phyloP scores from a whole-genome alignment of 192 early-diverging fungal species.

The Dissophora ornata region DNA sequence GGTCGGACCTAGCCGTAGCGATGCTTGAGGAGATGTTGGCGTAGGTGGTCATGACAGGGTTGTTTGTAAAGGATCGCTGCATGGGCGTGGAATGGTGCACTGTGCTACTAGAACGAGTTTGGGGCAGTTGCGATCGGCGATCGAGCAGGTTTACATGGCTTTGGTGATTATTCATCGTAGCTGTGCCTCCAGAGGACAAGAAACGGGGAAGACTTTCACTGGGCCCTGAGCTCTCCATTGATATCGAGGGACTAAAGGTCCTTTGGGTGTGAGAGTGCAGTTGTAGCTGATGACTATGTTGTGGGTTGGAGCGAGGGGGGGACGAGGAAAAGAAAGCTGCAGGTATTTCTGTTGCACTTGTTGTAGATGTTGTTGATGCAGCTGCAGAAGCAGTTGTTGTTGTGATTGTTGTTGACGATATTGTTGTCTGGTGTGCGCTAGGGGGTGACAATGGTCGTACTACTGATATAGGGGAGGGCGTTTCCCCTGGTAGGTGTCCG shows the following conservation, averaged over 20 bases:
- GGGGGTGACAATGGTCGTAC: neutral
- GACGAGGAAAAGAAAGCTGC: neutral
- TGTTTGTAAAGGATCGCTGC: slow-evolving; percentile 39
- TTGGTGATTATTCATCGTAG: neutral
- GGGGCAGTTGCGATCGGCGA: neutral
- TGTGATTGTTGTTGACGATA: slow-evolving; percentile 2
- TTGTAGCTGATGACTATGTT: neutral
- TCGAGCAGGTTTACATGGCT: neutral
- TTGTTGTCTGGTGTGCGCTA: slow-evolving; percentile 1
- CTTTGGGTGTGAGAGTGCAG: neutral
- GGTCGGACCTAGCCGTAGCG: slow-evolving; percentile 18
- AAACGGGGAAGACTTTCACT: slow-evolving; percentile 6
- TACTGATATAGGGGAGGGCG: neutral
- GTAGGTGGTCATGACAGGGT: slow-evolving; percentile 17
- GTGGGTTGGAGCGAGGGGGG: neutral
- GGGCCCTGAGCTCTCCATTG: slow-evolving; percentile 15
- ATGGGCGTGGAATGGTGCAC: slow-evolving; percentile 31
- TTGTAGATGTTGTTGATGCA: neutral
- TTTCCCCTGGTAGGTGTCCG: slow-evolving; percentile 1
- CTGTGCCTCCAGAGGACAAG: neutral
- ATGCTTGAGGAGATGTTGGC: slow-evolving; percentile 11
- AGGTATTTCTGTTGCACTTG: neutral
- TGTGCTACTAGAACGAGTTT: neutral
- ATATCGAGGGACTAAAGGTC: neutral
- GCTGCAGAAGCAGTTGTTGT: neutral